Conservation (phyloP, 306 rosid genomes). For the Quercus bicolor region DNA sequence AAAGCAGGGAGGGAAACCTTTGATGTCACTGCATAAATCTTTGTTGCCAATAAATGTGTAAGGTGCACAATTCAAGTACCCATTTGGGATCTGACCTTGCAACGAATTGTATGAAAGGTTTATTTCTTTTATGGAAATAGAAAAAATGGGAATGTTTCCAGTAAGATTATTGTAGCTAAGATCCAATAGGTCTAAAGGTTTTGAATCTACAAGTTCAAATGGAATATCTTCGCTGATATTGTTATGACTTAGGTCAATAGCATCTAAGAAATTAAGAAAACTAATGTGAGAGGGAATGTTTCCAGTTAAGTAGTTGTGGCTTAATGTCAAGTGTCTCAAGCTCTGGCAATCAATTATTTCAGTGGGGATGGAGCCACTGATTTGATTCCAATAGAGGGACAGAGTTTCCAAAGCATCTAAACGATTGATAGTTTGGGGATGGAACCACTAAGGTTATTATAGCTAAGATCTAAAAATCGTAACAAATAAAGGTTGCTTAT, state of each 20-base stretch:
- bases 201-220: fast-evolving
- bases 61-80: neutral
- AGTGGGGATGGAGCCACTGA: neutral
- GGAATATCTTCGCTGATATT: neutral
- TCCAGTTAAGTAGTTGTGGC: neutral
- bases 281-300: neutral
- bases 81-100: too few species aligned
- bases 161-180: too few species aligned
- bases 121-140: neutral
- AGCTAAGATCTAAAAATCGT: too few species aligned
- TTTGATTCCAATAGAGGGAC: neutral
- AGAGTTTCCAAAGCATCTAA: too few species aligned
- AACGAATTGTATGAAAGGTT: too few species aligned
- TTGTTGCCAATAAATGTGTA: neutral
- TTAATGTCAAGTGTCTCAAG: neutral
- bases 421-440: too few species aligned
- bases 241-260: neutral
- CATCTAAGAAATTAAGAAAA: neutral
- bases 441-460: neutral
- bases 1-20: neutral
- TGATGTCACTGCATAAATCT: neutral
- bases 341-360: neutral
- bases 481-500: too few species aligned
- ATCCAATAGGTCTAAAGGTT: neutral
- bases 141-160: too few species aligned